These are phyloP conservation scores for Danielia oregonensis DNA, from an alignment of 805 yeast genomes.

Conservation along the genomic window DNA sequence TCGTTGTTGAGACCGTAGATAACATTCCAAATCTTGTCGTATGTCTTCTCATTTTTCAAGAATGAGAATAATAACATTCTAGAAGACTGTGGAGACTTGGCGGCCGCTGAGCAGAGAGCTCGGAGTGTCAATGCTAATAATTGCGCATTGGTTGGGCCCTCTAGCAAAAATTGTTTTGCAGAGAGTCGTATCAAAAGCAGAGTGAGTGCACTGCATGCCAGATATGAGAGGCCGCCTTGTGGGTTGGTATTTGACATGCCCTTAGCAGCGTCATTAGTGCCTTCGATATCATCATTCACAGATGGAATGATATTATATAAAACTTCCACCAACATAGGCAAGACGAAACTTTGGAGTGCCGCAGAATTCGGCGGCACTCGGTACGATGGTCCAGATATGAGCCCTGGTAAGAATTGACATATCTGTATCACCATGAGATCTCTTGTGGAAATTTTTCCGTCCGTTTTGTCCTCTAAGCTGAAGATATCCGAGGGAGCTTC, in stretches of 20 bases:
- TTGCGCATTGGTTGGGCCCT: constrained; percentile 47
- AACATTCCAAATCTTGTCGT: constrained; percentile 31
- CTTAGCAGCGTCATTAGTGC: constrained; percentile 17
- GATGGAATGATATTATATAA: constrained; percentile 56
- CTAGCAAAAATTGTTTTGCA: constrained; percentile 29
- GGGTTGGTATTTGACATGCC: constrained; percentile 30
- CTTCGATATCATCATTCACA: constrained; percentile 13
- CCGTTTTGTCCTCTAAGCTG: constrained; percentile 51
- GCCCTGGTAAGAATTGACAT: constrained; percentile 23
- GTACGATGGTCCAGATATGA: constrained; percentile 21
- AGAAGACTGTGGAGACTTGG: constrained; percentile 50
- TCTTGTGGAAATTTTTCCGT: constrained; percentile 49
- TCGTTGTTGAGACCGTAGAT: constrained; percentile 26
- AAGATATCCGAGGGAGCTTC: constrained; percentile 42
- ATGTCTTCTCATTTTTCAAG: constrained; percentile 37
- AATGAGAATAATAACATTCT: constrained; percentile 52
- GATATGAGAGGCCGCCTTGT: constrained; percentile 46
- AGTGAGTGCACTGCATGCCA: constrained; percentile 43
- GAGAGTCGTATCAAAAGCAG: constrained; percentile 42
- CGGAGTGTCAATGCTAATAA: constrained; percentile 56
- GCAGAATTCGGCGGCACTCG: constrained; percentile 5
- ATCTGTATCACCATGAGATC: constrained; percentile 60
- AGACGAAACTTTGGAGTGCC: constrained; percentile 25
- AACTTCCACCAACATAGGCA: constrained; percentile 53
- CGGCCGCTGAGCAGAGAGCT: constrained; percentile 48